Conservation (phyloP, 805 yeast species). For the Kluyveromyces siamensis region DNA sequence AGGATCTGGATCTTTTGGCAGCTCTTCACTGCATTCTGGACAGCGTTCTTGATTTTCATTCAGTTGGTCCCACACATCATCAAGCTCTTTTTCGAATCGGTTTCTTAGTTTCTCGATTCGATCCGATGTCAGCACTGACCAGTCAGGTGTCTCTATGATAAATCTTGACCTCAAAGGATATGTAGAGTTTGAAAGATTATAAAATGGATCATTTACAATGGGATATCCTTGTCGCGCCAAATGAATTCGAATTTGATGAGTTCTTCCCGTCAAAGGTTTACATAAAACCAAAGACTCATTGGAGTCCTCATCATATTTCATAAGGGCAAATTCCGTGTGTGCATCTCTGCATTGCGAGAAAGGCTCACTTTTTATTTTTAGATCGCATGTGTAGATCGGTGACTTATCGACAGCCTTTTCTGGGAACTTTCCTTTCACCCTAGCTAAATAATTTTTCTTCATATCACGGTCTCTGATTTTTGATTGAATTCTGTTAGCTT, state of each 20-base stretch:
- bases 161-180: slow-evolving; percentile 20
- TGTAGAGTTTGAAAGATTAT: slow-evolving; percentile 13
- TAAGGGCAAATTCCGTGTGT: slow-evolving; percentile 53
- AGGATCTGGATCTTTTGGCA: slow-evolving; percentile 19
- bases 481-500: slow-evolving; percentile 63
- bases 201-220: slow-evolving; percentile 83
- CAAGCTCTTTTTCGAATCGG: slow-evolving; percentile 6
- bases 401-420: slow-evolving; percentile 10
- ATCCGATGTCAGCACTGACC: slow-evolving; percentile 9
- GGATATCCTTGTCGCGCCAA: slow-evolving; percentile 79
- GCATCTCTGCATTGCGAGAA: slow-evolving; percentile 47
- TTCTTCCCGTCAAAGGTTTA: slow-evolving; percentile 85
- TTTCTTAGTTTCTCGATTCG: slow-evolving; percentile 4
- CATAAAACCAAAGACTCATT: slow-evolving; percentile 59
- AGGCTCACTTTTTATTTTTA: slow-evolving; percentile 50
- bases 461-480: slow-evolving; percentile 52
- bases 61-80: slow-evolving; percentile 8
- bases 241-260: slow-evolving; percentile 93
- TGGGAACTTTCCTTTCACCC: slow-evolving; percentile 82
- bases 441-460: slow-evolving; percentile 70
- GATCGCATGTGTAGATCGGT: slow-evolving; percentile 63
- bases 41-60: slow-evolving; percentile 12
- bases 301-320: slow-evolving; percentile 46
- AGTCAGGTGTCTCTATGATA: slow-evolving; percentile 10
- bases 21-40: slow-evolving; percentile 16